Percentiles rank a stretch among this genome's conserved stretches.
Evolutionary conservation across 1,284 basidiomycete genomes (phyloP).

Genomic region (Leccinum griseonigrum): DNA sequence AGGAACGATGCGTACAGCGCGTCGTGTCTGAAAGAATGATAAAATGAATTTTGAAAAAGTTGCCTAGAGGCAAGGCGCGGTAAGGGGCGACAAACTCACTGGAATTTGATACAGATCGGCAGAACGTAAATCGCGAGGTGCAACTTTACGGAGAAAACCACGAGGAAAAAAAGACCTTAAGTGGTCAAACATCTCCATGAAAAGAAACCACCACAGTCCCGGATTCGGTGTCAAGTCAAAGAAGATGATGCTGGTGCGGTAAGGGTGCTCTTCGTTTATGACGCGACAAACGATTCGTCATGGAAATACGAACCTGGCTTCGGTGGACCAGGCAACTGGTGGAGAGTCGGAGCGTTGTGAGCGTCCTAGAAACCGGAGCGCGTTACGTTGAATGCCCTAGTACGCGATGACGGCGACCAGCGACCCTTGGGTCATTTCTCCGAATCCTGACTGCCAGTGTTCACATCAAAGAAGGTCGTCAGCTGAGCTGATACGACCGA

Average conservation of each 20-base stretch:
- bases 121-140: slow-evolving; percentile 85
- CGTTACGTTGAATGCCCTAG: too few relatives aligned
- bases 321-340: too few relatives aligned
- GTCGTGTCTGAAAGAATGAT: slow-evolving; percentile 59
- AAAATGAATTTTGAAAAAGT: not conserved
- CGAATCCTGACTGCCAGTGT: too few relatives aligned
- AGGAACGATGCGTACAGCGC: slow-evolving; percentile 80
- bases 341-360: too few relatives aligned
- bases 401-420: too few relatives aligned
- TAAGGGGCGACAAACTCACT: slow-evolving; percentile 42
- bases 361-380: too few relatives aligned
- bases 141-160: slow-evolving; percentile 92
- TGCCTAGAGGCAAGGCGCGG: not conserved
- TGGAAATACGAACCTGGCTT: slow-evolving; percentile 59
- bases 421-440: too few relatives aligned
- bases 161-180: slow-evolving; percentile 92
- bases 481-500: too few relatives aligned
- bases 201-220: slow-evolving; percentile 99
- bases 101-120: slow-evolving; percentile 87
- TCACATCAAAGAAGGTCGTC: too few relatives aligned
- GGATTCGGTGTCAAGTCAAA: slow-evolving; percentile 92
- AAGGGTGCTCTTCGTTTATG: not conserved
- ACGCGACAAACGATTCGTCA: not conserved
- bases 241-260: slow-evolving; percentile 54
- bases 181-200: slow-evolving; percentile 99